phyloP scores from a whole-genome alignment of 208 protist genomes.

The Lotmaria passim region DNA sequence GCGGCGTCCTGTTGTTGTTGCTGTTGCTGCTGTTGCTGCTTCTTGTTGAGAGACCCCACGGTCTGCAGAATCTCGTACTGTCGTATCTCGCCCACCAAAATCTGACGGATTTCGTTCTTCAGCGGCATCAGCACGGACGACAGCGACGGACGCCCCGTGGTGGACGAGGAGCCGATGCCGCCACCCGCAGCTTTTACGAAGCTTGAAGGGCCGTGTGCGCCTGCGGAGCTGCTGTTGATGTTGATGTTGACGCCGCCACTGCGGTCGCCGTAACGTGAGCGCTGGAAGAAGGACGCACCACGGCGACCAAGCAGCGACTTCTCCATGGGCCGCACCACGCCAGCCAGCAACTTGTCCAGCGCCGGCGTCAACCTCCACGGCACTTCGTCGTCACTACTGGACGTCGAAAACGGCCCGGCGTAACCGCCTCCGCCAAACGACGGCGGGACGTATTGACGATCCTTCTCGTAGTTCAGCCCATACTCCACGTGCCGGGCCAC shows the following conservation, averaged over 20 bases:
- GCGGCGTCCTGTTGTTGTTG: background rate
- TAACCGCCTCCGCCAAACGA: conserved; percentile 5
- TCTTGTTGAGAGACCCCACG: conserved; percentile 15
- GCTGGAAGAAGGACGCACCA: background rate
- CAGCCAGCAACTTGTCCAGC: conserved; percentile 42
- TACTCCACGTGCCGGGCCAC: conserved; percentile 72
- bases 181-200: too few relatives aligned
- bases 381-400: conserved; percentile 21
- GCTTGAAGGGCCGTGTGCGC: background rate
- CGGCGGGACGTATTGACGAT: conserved; percentile 16
- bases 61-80: conserved; percentile 42
- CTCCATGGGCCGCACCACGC: conserved; percentile 28
- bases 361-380: conserved; percentile 54
- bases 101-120: conserved; percentile 50
- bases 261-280: background rate
- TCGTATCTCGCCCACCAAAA: conserved; percentile 54
- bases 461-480: conserved; percentile 63
- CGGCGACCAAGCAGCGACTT: conserved; percentile 11
- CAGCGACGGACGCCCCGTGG: background rate
- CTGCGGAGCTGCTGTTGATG: background rate
- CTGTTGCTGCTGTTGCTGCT: conserved; percentile 6
- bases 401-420: background rate
- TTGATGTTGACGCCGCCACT: background rate
- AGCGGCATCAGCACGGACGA: conserved; percentile 40
- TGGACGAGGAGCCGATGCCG: background rate